phyloP scores from a whole-genome alignment of 2,329 filamentous ascomycete species.

The Talaromyces sp. region DNA sequence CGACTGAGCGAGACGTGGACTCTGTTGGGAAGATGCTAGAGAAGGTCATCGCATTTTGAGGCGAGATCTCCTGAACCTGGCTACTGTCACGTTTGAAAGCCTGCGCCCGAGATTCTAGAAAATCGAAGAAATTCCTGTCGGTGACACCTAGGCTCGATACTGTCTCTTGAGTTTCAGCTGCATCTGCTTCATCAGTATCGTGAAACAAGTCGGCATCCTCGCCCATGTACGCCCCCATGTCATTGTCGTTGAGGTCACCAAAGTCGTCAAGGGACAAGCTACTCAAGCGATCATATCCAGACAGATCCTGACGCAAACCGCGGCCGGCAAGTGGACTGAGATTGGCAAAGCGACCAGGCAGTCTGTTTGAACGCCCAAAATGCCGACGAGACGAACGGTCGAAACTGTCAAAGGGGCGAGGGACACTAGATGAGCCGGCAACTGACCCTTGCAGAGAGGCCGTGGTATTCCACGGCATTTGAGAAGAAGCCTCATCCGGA shows the following conservation, averaged over 20 bases:
- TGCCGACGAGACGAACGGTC: slow-evolving; percentile 25
- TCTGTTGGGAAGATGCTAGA: slow-evolving; percentile 60
- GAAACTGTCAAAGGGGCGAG: slow-evolving; percentile 29
- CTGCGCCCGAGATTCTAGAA: slow-evolving; percentile 48
- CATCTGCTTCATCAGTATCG: neutral
- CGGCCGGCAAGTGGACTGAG: slow-evolving; percentile 58
- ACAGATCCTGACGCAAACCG: slow-evolving; percentile 28
- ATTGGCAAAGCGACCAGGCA: slow-evolving; percentile 50
- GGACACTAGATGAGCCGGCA: slow-evolving; percentile 30
- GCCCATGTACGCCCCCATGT: slow-evolving; percentile 14
- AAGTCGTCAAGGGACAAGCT: slow-evolving; percentile 18
- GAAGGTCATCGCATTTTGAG: slow-evolving; percentile 57
- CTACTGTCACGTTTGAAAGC: slow-evolving; percentile 13
- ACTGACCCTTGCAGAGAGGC: slow-evolving; percentile 51
- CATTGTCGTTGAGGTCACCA: slow-evolving; percentile 19
- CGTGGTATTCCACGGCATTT: slow-evolving; percentile 65
- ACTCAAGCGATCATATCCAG: slow-evolving; percentile 18
- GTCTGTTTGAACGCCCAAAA: slow-evolving; percentile 29
- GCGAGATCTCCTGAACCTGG: slow-evolving; percentile 10
- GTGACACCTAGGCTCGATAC: slow-evolving; percentile 53
- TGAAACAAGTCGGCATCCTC: neutral
- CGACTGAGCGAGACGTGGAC: slow-evolving; percentile 53
- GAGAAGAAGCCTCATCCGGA: slow-evolving; percentile 59
- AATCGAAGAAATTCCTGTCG: slow-evolving; percentile 58
- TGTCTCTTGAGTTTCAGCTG: slow-evolving; percentile 18